Percentiles rank a stretch among this genome's conserved stretches.
Conservation (phyloP, 1,284 basidiomycete species). For the Ceratobasidium sp. region DNA sequence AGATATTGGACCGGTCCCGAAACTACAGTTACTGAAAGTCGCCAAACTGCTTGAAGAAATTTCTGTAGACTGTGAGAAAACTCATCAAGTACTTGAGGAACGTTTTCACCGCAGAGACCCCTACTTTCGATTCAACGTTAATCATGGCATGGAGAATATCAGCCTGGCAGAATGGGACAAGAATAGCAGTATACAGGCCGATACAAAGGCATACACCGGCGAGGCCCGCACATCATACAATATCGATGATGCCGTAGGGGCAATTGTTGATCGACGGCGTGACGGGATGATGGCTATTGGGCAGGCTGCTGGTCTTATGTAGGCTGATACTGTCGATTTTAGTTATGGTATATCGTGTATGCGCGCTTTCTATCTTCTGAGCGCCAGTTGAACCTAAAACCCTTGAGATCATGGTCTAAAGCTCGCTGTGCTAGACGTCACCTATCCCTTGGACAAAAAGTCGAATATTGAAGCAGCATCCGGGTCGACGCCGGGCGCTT, state of each 20-base stretch:
- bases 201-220: neutral
- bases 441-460: too few relatives aligned
- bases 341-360: neutral
- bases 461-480: too few relatives aligned
- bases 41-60: neutral
- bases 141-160: conserved; percentile 13
- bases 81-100: neutral
- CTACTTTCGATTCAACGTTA: conserved; percentile 27
- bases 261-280: neutral
- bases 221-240: neutral
- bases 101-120: neutral
- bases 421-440: neutral
- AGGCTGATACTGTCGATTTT: neutral
- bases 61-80: neutral
- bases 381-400: too few relatives aligned
- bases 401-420: too few relatives aligned
- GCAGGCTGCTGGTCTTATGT: neutral
- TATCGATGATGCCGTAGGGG: neutral
- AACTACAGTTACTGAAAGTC: neutral
- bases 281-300: neutral
- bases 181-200: neutral
- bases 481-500: conserved; percentile 21
- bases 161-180: neutral
- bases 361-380: too few relatives aligned
- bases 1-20: neutral